Conservation (phyloP, 1,139 yeast species). For the Pichia sp. region DNA sequence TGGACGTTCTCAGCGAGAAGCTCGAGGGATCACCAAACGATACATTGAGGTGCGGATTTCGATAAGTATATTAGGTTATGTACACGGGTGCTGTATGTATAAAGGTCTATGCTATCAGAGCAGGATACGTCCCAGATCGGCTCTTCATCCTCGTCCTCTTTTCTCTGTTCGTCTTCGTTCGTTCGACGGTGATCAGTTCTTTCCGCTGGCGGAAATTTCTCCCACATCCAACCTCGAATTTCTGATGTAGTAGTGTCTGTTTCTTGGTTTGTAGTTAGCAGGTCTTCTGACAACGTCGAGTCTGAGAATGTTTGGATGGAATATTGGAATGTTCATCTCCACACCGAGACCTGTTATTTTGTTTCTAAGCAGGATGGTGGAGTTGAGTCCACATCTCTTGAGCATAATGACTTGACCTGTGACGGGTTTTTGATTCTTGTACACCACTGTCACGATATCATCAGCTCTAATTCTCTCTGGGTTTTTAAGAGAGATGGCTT, state of each 20-base stretch:
- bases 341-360: conserved; percentile 73
- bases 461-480: conserved; percentile 64
- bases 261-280: conserved; percentile 59
- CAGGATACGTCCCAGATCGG: no score
- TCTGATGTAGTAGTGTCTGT: conserved; percentile 84
- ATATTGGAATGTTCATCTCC: conserved; percentile 71
- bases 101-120: no score
- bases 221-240: conserved; percentile 71
- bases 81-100: no score
- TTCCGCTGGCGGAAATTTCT: conserved; percentile 21
- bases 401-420: conserved; percentile 74
- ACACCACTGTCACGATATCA: conserved; percentile 72
- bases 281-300: conserved; percentile 74
- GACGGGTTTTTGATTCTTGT: conserved; percentile 57
- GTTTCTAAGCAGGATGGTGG: conserved; percentile 71
- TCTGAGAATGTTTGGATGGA: conserved; percentile 67
- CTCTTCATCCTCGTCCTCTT: no score
- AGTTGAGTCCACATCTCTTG: conserved; percentile 62
- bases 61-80: no score
- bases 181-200: conserved; percentile 9
- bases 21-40: no score
- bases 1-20: neutral
- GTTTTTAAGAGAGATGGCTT: conserved; percentile 44
- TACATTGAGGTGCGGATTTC: no score
- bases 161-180: no score